A percentile compares a stretch with the other conserved stretches of the same genome.
Conservation (phyloP, 805 yeast species). For the Lipomyces spencermartinsiae region DNA sequence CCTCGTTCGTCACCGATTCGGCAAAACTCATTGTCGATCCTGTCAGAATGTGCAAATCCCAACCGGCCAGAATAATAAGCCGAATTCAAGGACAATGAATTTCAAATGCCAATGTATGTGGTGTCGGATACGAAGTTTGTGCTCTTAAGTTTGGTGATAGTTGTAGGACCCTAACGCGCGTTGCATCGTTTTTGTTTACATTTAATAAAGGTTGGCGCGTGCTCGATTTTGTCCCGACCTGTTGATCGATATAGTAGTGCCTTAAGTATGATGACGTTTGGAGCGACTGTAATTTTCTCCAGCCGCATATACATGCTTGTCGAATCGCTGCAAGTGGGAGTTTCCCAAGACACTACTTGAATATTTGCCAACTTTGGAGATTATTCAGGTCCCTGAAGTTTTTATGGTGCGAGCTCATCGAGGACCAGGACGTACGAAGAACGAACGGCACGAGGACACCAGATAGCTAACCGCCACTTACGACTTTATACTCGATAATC, state of each 20-base stretch:
- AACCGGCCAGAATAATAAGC: neutral
- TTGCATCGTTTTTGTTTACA: no score
- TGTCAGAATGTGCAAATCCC: neutral
- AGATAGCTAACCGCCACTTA: neutral
- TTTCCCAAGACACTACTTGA: neutral
- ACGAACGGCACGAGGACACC: neutral
- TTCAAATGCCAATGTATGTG: neutral
- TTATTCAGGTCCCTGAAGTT: neutral
- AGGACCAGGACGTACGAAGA: neutral
- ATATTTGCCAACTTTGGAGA: neutral
- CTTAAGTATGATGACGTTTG: no score
- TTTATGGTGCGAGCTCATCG: neutral
- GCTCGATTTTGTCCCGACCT: no score
- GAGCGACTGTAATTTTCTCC: no score
- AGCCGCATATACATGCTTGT: neutral
- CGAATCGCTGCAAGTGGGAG: neutral
- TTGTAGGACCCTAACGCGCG: no score
- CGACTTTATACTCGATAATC: neutral
- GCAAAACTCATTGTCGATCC: neutral
- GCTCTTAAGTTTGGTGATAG: no score
- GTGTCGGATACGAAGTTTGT: neutral
- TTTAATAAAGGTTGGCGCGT: no score
- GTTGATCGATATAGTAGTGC: no score
- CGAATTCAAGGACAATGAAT: neutral
- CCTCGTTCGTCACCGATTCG: neutral